These are phyloP conservation scores for Tolypocladium sp. DNA, from an alignment of 2,329 filamentous ascomycete species.

Conservation along the genomic window DNA sequence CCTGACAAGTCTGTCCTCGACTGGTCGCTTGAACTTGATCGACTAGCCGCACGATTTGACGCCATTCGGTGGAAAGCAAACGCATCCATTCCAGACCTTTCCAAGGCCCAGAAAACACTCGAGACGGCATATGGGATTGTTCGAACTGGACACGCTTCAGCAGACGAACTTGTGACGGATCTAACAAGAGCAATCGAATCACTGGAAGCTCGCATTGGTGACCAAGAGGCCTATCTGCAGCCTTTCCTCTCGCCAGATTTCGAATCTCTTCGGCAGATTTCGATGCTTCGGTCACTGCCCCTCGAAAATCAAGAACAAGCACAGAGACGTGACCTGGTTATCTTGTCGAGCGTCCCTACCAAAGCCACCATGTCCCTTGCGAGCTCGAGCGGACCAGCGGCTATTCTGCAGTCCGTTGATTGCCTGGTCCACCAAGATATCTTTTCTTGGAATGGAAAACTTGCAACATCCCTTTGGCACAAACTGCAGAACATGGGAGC, in stretches of 20 bases:
- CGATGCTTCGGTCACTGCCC: constrained; percentile 27
- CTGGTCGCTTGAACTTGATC: constrained; percentile 41
- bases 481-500: constrained; percentile 42
- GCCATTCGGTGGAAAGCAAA: constrained; percentile 48
- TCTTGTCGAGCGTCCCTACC: constrained; percentile 35
- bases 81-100: constrained; percentile 40
- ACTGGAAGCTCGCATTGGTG: constrained; percentile 37
- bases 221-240: constrained; percentile 27
- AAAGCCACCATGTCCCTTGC: constrained; percentile 22
- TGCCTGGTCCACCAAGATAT: constrained; percentile 30
- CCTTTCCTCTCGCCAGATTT: constrained; percentile 48
- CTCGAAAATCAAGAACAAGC: not conserved
- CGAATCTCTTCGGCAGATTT: constrained; percentile 45
- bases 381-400: constrained; percentile 24
- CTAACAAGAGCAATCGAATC: constrained; percentile 41
- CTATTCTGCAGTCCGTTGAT: constrained; percentile 37
- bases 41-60: constrained; percentile 52
- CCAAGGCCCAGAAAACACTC: constrained; percentile 44
- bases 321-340: constrained; percentile 28
- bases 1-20: constrained; percentile 34
- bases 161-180: constrained; percentile 37
- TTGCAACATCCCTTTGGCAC: constrained; percentile 38
- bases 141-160: constrained; percentile 28
- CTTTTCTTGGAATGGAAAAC: constrained; percentile 30
- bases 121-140: constrained; percentile 48